Conservation (phyloP, 169 alveolate species). For the Plasmodium gallinaceum region DNA sequence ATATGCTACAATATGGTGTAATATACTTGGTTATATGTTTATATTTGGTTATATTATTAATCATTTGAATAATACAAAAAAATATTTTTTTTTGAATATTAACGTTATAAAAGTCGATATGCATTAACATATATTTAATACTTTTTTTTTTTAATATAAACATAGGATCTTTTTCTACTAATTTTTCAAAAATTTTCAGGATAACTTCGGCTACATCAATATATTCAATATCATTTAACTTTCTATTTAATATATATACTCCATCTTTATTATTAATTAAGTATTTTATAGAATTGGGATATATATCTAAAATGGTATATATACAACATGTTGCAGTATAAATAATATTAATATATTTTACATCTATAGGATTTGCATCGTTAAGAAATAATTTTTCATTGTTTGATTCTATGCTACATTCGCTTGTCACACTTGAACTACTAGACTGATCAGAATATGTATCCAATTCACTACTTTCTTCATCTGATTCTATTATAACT, state of each 20-base stretch:
- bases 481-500: constrained; percentile 32
- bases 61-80: constrained; percentile 76
- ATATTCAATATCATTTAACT: constrained; percentile 76
- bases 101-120: constrained; percentile 74
- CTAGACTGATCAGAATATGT: constrained; percentile 31
- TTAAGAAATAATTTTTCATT: constrained; percentile 37
- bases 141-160: constrained; percentile 75
- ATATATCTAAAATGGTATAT: constrained; percentile 57
- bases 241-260: constrained; percentile 55
- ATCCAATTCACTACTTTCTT: constrained; percentile 22
- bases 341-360: constrained; percentile 63
- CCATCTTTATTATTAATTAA: constrained; percentile 63
- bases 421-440: constrained; percentile 56
- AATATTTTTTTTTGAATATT: constrained; percentile 76
- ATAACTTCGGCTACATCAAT: constrained; percentile 77
- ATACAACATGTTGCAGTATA: constrained; percentile 77
- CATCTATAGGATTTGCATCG: constrained; percentile 57
- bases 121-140: constrained; percentile 77
- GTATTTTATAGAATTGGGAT: constrained; percentile 54
- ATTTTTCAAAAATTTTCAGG: constrained; percentile 70
- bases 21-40: constrained; percentile 72
- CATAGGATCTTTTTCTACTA: constrained; percentile 76
- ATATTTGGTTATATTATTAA: constrained; percentile 71
- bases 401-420: constrained; percentile 36
- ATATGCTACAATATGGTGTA: constrained; percentile 66